Evolutionary conservation across 1,284 basidiomycete genomes (phyloP).

Genomic region (Mycena citricolor): DNA sequence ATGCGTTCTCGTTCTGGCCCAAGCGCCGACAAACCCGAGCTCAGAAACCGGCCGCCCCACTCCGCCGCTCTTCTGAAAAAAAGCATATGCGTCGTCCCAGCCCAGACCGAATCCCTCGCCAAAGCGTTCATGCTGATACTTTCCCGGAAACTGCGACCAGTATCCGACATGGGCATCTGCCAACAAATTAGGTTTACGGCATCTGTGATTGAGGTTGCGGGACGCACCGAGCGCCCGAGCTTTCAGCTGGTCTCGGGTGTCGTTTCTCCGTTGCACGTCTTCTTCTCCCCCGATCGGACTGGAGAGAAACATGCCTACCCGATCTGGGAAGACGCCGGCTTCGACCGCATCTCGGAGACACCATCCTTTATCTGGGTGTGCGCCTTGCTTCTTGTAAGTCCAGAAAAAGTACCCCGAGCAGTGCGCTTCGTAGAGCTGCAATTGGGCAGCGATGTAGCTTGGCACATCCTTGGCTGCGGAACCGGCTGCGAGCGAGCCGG

Average conservation of each 20-base stretch:
- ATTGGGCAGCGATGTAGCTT: slow-evolving; percentile 64
- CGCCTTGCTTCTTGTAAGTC: slow-evolving; percentile 79
- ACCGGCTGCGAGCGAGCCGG: slow-evolving; percentile 58
- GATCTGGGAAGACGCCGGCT: slow-evolving; percentile 59
- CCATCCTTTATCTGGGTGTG: slow-evolving; percentile 73
- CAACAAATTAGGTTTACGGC: slow-evolving; percentile 1
- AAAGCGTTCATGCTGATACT: slow-evolving; percentile 69
- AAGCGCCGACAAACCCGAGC: slow-evolving; percentile 62
- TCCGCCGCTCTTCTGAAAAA: slow-evolving; percentile 37
- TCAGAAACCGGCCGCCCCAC: slow-evolving; percentile 39
- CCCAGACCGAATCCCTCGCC: slow-evolving; percentile 63
- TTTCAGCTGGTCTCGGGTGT: slow-evolving; percentile 30
- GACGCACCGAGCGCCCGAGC: slow-evolving; percentile 43
- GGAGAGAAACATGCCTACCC: slow-evolving; percentile 25
- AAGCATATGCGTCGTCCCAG: slow-evolving; percentile 70
- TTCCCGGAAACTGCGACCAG: slow-evolving; percentile 53
- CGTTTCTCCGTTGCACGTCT: slow-evolving; percentile 30
- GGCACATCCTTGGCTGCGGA: slow-evolving; percentile 47
- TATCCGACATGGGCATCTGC: slow-evolving; percentile 55
- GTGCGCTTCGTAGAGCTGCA: slow-evolving; percentile 63
- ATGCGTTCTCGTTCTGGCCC: slow-evolving; percentile 49
- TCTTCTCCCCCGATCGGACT: slow-evolving; percentile 26
- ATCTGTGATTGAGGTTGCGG: slow-evolving; percentile 4
- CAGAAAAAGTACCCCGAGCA: slow-evolving; percentile 87
- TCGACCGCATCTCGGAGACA: slow-evolving; percentile 69